A percentile compares a stretch with the other conserved stretches of the same genome.
These are phyloP conservation scores for Cardamine resedifolia DNA, from an alignment of 345 rosid genomes.

Conservation along the genomic window DNA sequence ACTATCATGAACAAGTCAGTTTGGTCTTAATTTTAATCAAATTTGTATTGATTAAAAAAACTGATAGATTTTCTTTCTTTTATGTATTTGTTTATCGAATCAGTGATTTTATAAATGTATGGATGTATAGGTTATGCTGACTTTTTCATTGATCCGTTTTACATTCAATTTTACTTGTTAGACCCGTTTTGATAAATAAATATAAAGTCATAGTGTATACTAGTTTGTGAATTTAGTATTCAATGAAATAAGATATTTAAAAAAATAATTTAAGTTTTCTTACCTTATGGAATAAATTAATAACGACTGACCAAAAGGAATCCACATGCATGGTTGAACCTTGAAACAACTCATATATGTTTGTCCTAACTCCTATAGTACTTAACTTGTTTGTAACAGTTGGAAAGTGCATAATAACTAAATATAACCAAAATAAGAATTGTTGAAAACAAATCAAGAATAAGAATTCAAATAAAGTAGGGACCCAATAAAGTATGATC, in stretches of 20 bases:
- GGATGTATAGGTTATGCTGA: no score
- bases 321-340: constrained; percentile 5
- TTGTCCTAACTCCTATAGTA: neutral
- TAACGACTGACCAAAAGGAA: neutral
- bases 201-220: neutral
- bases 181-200: no score
- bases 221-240: neutral
- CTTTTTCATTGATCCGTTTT: no score
- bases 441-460: neutral
- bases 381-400: constrained; percentile 6
- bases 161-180: no score
- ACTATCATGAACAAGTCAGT: neutral
- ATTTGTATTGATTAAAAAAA: no score
- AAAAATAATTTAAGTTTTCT: neutral
- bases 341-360: neutral
- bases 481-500: neutral
- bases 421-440: neutral
- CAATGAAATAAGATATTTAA: neutral
- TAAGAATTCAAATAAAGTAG: neutral
- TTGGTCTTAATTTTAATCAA: neutral
- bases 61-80: no score
- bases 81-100: no score
- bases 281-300: neutral
- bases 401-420: neutral
- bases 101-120: no score